Percentiles rank a stretch among this genome's conserved stretches.
Evolutionary conservation across 1,284 basidiomycete genomes (phyloP).

Genomic region (Cystobasidiaceae sp.): DNA sequence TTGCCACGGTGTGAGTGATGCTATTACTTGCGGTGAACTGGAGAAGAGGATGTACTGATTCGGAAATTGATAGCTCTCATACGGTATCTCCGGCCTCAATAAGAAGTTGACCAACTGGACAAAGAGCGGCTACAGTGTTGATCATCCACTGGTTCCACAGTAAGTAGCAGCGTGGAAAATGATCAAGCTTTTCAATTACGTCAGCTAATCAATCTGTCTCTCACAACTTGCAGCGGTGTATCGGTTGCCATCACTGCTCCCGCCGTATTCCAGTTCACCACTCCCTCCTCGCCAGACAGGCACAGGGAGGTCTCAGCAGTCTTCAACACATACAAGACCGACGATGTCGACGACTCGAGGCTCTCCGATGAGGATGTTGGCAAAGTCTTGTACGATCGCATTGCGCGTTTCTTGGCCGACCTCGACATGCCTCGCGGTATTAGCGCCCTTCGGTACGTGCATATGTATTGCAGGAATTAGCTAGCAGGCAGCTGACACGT

Average conservation of each 20-base stretch:
- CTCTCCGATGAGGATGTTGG: slow-evolving; percentile 81
- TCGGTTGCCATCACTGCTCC: slow-evolving; percentile 82
- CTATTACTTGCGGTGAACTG: slow-evolving; percentile 51
- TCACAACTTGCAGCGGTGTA: slow-evolving; percentile 45
- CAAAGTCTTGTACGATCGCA: slow-evolving; percentile 74
- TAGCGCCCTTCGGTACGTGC: slow-evolving; percentile 62
- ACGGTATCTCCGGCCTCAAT: slow-evolving; percentile 78
- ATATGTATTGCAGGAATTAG: neutral
- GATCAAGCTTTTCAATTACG: slow-evolving; percentile 34
- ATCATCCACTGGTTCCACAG: slow-evolving; percentile 86
- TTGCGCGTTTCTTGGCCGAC: slow-evolving; percentile 80
- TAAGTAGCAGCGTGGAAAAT: slow-evolving; percentile 48
- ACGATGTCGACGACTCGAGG: slow-evolving; percentile 55
- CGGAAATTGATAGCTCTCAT: neutral
- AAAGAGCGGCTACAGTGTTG: slow-evolving; percentile 50
- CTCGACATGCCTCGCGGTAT: slow-evolving; percentile 84
- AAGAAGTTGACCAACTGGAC: slow-evolving; percentile 78
- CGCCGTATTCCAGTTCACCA: slow-evolving; percentile 83
- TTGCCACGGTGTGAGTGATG: slow-evolving; percentile 80
- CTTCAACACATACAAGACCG: slow-evolving; percentile 61
- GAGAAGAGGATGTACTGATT: neutral
- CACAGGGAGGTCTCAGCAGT: slow-evolving; percentile 83
- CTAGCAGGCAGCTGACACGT: neutral
- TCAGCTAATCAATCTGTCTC: no score
- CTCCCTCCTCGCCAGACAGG: slow-evolving; percentile 80